phyloP scores from a whole-genome alignment of 805 yeast genomes.

The Teunomyces kruisii region DNA sequence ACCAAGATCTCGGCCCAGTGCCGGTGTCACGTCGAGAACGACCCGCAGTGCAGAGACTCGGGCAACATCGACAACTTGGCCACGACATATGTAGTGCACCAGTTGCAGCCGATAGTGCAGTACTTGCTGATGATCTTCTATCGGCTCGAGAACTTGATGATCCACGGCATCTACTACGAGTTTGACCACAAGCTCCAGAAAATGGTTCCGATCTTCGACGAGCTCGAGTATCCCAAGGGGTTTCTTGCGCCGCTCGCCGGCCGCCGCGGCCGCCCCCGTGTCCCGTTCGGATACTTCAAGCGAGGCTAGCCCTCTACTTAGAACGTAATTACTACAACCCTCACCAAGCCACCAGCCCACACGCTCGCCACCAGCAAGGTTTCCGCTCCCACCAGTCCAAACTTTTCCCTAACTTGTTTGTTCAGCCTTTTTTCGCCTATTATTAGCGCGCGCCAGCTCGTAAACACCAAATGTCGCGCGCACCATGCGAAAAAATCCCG shows the following conservation, averaged over 20 bases:
- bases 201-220: slow-evolving; percentile 29
- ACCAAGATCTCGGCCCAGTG: slow-evolving; percentile 12
- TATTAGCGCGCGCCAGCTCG: too few relatives aligned
- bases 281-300: slow-evolving; percentile 9
- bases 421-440: too few relatives aligned
- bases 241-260: slow-evolving; percentile 9
- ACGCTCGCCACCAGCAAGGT: too few relatives aligned
- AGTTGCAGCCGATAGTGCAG: slow-evolving; percentile 28
- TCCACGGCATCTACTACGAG: slow-evolving; percentile 37
- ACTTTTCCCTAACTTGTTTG: too few relatives aligned
- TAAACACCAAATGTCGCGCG: too few relatives aligned
- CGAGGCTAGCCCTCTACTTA: too few relatives aligned
- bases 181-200: slow-evolving; percentile 4
- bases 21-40: slow-evolving; percentile 20
- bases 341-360: too few relatives aligned
- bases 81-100: slow-evolving; percentile 35
- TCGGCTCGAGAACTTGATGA: slow-evolving; percentile 28
- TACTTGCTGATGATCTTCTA: slow-evolving; percentile 23
- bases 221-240: slow-evolving; percentile 23
- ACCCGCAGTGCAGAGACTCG: slow-evolving; percentile 21
- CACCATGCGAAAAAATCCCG: too few relatives aligned
- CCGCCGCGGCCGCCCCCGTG: neutral
- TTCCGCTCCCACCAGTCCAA: too few relatives aligned
- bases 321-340: too few relatives aligned
- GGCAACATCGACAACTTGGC: slow-evolving; percentile 32